Base-by-base conservation (phyloP, 2,329 filamentous ascomycete species). In the Fusarium pseudograminearum region DNA sequence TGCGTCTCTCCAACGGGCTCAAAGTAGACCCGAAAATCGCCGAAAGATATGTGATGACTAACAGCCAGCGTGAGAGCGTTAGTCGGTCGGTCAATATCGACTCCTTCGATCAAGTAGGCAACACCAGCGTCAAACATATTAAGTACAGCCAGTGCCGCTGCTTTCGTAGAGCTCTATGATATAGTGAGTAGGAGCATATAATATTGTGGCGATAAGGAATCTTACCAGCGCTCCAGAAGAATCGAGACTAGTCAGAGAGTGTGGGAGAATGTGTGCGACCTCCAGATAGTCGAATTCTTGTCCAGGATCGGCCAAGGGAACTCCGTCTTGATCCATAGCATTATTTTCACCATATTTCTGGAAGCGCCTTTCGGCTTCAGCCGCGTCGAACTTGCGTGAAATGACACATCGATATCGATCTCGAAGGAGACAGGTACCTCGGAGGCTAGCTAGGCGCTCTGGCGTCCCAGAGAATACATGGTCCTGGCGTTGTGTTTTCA, bases 21-120 rank as follows among this genome's bases (percentile, higher is more conserved):
- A 24, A 42, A 24, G 5, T 24, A 5, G 3, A 24, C 40, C 10
- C 22, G 22, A 10, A 22, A 42, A 7, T 26, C 22, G 15, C 7
- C 12, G 10, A 42, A 42, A 0, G 14, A 42, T 14, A 24, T 4
- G 2, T 24, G 7, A 24, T 24, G 22, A 10, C 18, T 3, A 5
- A 15, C 2, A n/a, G 14, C 24, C 0, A 24, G 12, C 7, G 4
- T 24, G 5, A 42, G 0, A 5, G 22, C 22, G 16, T 42, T 24
- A 11, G 3, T 6, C 0, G 40, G 22, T 16, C 22, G 40, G 2
- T 42, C 40, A 2, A 42, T 24, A 3, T 24, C 0, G 4, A 42
- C 7, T 16, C 40, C 15, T 1, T 24, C 14, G 14, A 42, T 42
- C 40, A 10, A 26, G 4, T 16, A 22, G 7, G 14, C 2, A 4